Evolutionary conservation across 2,329 filamentous ascomycete genomes (phyloP), one percentile per base, ranked within the genome.

Genomic region (Lanzia echinophila): DNA sequence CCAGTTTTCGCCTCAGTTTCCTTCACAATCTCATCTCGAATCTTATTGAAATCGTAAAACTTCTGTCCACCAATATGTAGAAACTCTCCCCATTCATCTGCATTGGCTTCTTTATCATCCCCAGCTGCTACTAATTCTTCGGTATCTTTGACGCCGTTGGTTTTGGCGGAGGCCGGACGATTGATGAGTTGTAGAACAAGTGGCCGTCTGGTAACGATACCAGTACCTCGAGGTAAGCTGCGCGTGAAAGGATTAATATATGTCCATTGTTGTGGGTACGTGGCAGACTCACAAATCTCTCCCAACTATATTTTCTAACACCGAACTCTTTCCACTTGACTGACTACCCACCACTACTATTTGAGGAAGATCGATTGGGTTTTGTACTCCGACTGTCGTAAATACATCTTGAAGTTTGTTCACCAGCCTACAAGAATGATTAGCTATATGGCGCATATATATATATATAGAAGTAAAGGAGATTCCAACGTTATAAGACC

Each of bases 391-490:
- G 65, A 99, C 94, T 41, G 94, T 97, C 59, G 92, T 87, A 71
- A 99, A 99, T 65, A 99, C 94, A 89, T 99, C 94, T 72, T 99
- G 94, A 46, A 99, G 85, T 79, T 95, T 97, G 79, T 99, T 99
- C 71, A 99, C 94, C 65, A 97, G 87, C 68, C 82, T 86, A 65
- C 52, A 59, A 51, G 57, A 47, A 34, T 34, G 56, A 59, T 63
- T 55, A 64, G 66, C 60, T 55, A 47, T 57, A 43, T 47, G 60
- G 63, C 61, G 58, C 55, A 63, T 60, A 57, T 41, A 49, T 28
- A 63, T 60, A 57, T 41, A 49, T 28, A 28, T 44, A 20, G 22
- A 20, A 33, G 44, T 53, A 60, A 53, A 58, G 56, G 63, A 58
- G 56, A 48, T 56, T 69, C 74, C 58, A 68, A 84, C 81, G 82